Conservation (phyloP, 2,329 filamentous ascomycete species). For the Aureobasidium vineae region DNA sequence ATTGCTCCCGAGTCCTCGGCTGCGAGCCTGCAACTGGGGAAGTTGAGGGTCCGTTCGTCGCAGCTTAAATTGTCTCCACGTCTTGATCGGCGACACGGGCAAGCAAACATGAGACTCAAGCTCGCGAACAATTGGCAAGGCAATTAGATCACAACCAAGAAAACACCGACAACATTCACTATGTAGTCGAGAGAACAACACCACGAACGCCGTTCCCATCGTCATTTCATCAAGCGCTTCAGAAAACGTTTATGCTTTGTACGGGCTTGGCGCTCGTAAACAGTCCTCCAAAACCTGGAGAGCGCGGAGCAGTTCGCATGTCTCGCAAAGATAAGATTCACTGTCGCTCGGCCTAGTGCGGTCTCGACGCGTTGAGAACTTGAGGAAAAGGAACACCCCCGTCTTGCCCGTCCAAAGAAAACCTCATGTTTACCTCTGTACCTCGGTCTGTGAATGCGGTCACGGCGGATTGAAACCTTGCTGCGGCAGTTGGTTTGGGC, state of each 20-base stretch:
- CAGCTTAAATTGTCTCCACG: background rate
- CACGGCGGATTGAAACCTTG: conserved; percentile 13
- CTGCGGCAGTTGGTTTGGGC: conserved; percentile 6
- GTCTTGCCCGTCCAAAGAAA: background rate
- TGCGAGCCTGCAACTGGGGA: background rate
- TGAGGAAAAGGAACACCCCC: background rate
- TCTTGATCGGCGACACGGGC: background rate
- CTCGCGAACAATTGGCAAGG: background rate
- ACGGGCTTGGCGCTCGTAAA: background rate
- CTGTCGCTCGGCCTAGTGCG: conserved; percentile 1
- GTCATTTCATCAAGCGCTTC: background rate
- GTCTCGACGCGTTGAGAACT: conserved; percentile 15
- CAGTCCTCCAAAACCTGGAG: background rate
- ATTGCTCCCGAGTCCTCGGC: background rate
- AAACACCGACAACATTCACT: background rate
- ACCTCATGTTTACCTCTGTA: background rate
- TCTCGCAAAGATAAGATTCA: conserved; percentile 12
- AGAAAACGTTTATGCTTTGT: conserved; percentile 2
- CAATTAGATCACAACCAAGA: background rate
- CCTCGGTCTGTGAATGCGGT: conserved; percentile 1
- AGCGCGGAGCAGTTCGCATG: conserved; percentile 20
- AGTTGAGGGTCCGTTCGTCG: background rate
- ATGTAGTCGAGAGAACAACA: background rate
- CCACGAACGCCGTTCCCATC: background rate
- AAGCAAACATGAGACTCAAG: background rate